Evolutionary conservation across 805 yeast species (phyloP), one percentile per base, ranked within the genome.

Genomic region (Saccharomycopsis guyanensis): DNA sequence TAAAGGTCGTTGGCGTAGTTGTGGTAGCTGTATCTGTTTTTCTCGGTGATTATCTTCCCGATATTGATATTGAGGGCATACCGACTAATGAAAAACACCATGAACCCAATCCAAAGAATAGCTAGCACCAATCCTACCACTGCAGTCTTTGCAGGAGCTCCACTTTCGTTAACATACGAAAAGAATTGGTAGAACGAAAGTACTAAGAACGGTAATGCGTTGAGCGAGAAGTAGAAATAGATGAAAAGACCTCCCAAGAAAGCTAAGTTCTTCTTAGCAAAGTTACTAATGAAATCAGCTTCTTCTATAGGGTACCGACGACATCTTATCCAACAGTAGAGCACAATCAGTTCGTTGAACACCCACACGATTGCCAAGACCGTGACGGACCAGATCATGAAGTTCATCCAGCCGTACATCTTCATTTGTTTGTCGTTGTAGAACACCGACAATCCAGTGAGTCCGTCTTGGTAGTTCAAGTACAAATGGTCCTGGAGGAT

Each of bases 171-270:
- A 18, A 22, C 29, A 29, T 24, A 49, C 10, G 31, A 10, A 32
- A 36, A 46, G 27, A 49, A 56, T 22, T 63, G 50, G 39, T 53
- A 60, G 3, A 60, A 50, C 0, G 75, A 64, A 35, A 69, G 53
- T 1, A 72, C 60, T 43, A 75, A 58, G 41, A 73, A 66, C 1
- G 80, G 78, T 23, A 64, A 59, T 0, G 68, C 69, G 52, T 69
- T 68, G 1, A 64, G 48, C 19, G 58, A 52, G 47, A 71, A 55
- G 41, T 66, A 66, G 15, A 59, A 53, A 20, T 61, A 56, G 5
- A 66, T 42, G 1, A 63, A 12, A 23, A 62, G 54, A 3, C 78
- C 78, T 5, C 64, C 13, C 2, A 60, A 47, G 18, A 57, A 56
- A 36, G 55, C 56, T 6, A 56, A 7, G 36, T 60, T 58, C 39